Base-by-base conservation (phyloP, 2,329 filamentous ascomycete genomes). In the Aspergillus neotritici region DNA sequence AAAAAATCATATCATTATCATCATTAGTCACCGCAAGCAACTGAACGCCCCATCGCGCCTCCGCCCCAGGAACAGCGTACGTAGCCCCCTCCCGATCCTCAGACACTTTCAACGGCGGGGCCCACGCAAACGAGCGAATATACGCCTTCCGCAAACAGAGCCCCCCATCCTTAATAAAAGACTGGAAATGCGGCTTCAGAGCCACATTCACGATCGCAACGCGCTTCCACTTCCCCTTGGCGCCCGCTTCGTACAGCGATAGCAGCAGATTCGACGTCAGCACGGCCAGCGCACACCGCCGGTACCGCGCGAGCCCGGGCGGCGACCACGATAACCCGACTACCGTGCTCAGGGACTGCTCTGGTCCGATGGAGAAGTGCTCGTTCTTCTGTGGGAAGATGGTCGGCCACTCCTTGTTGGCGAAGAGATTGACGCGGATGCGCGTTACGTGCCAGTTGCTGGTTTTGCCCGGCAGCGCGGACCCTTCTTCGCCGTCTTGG, bases 321-420 rank as follows among this genome's bases (percentile, higher is more conserved):
- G 74, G 66, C 4, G 79, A 82, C 79, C 79, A 83, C 7, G 69
- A 63, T 15, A 81, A 54, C 2, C 63, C 63, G n/a, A 69, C 59
- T 3, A 77, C 71, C 33, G 65, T 65, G 46, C 75, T 75, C 2
- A 64, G 54, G 0, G 78, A 81, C 40, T 79, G 72, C 54, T 83
- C 79, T 49, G 79, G 76, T 2, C 77, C 79, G 16, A 81, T 55
- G 0, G 78, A 81, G 53, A 76, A 78, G 13, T 68, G 62, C 11
- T 65, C 53, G 25, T 72, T 66, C 10, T 68, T 64, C 12, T 73
- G 67, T 8, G 76, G 72, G 9, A 70, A 58, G 39, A 71, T 69
- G n/a, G 49, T 50, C 0, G 68, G 61, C 68, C 70, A 73, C 54
- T 82, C 79, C 5, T 65, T 59, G 9, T 63, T 55, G 1, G 72